These are phyloP conservation scores for Cryptococcus sp. DNA, from an alignment of 1,284 basidiomycete species.

Conservation along the genomic window DNA sequence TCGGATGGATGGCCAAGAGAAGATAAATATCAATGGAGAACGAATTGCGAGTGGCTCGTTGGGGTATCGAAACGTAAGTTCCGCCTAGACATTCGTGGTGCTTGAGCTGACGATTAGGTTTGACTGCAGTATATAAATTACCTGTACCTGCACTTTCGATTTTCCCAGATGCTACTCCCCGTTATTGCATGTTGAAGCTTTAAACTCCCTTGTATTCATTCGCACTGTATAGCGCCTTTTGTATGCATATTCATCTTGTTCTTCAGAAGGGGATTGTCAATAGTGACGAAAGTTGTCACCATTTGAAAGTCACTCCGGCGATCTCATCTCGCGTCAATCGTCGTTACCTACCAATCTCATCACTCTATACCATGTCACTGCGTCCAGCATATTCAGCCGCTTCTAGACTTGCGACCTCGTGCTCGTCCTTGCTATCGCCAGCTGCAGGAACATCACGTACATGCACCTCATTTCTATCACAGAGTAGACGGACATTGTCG, in stretches of 20 bases:
- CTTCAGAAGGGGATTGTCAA: neutral
- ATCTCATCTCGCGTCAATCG: neutral
- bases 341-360: too few species aligned
- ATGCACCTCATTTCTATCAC: too few species aligned
- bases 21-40: neutral
- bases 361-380: neutral
- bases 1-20: neutral
- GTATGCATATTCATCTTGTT: neutral
- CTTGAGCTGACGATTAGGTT: neutral
- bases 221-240: too few species aligned
- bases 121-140: neutral
- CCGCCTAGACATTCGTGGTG: neutral
- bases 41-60: neutral
- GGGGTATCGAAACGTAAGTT: neutral
- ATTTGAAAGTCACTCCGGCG: neutral
- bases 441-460: too few species aligned
- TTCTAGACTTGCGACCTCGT: too few species aligned
- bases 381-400: too few species aligned
- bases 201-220: too few species aligned
- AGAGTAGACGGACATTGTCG: too few species aligned
- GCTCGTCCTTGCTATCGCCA: too few species aligned
- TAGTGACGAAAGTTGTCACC: neutral
- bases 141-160: neutral
- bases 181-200: neutral
- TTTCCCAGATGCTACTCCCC: neutral